Evolutionary conservation across 768 basidiomycete species (phyloP).

Genomic region (Tylopilus rubrobrunneus): DNA sequence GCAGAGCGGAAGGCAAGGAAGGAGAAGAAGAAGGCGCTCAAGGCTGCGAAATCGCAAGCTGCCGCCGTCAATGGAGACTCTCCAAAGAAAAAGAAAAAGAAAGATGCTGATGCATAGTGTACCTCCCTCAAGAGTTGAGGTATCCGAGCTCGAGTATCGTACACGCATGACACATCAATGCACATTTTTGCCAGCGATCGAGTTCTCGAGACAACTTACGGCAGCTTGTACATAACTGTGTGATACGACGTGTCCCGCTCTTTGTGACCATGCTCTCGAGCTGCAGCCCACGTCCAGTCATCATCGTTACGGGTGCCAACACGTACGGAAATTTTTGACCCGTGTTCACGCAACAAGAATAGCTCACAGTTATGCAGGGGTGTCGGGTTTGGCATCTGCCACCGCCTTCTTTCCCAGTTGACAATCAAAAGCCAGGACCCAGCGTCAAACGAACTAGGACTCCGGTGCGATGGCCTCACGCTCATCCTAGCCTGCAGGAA

Average conservation of each 20-base stretch:
- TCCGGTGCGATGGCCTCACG: constrained; percentile 53
- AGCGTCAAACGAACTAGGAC: constrained; percentile 13
- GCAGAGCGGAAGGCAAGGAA: constrained; percentile 83
- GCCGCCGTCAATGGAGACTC: constrained; percentile 39
- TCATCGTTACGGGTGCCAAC: constrained; percentile 72
- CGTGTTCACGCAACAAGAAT: background rate
- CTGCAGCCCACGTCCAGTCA: constrained; percentile 39
- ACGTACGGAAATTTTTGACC: constrained; percentile 36
- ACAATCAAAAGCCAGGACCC: constrained; percentile 41
- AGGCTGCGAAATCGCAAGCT: constrained; percentile 65
- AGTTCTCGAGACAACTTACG: too few relatives aligned
- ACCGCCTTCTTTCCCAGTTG: constrained; percentile 69
- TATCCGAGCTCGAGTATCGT: background rate
- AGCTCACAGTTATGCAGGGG: constrained; percentile 53
- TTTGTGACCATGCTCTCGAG: constrained; percentile 25
- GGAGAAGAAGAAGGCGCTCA: constrained; percentile 70
- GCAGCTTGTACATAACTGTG: too few relatives aligned
- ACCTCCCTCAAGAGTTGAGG: background rate
- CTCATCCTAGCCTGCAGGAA: constrained; percentile 81
- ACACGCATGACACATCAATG: background rate
- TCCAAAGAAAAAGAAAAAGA: constrained; percentile 43
- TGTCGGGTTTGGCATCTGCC: constrained; percentile 79
- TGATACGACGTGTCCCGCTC: too few relatives aligned
- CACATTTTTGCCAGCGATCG: background rate
- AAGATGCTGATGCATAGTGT: constrained; percentile 30